Evolutionary conservation across 2,329 filamentous ascomycete genomes (phyloP).

Genomic region (Talaromyces atroroseus): DNA sequence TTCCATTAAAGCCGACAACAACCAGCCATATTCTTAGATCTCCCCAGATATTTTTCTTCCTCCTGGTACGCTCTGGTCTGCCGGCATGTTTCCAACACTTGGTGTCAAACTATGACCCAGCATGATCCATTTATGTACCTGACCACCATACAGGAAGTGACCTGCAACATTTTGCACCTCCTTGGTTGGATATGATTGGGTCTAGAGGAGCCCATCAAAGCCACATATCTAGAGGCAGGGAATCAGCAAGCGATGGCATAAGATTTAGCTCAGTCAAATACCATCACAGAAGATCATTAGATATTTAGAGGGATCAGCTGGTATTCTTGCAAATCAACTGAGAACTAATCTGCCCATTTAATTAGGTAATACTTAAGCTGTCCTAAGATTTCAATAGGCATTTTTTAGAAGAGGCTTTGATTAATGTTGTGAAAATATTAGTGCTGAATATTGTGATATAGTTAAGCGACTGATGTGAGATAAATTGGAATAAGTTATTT

Average conservation of each 20-base stretch:
- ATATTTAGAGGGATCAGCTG: conserved; percentile 16
- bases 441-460: too few species aligned
- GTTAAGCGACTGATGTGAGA: too few species aligned
- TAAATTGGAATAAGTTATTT: too few species aligned
- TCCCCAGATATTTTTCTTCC: too few species aligned
- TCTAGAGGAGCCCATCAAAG: conserved; percentile 1
- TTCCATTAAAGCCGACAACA: too few species aligned
- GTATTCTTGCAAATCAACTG: neutral
- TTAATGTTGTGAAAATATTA: too few species aligned
- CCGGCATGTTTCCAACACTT: neutral
- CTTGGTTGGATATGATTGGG: neutral
- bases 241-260: conserved; percentile 1
- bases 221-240: neutral
- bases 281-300: neutral
- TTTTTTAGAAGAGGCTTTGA: too few species aligned
- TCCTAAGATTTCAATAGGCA: neutral
- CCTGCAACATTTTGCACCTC: conserved; percentile 1
- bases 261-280: neutral
- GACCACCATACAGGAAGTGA: neutral
- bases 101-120: neutral
- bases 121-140: neutral
- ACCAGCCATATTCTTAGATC: too few species aligned
- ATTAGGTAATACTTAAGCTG: too few species aligned
- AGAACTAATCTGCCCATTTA: too few species aligned
- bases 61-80: too few species aligned